phyloP scores from a whole-genome alignment of 2,329 filamentous ascomycete species.

The Aspergillus sp. region DNA sequence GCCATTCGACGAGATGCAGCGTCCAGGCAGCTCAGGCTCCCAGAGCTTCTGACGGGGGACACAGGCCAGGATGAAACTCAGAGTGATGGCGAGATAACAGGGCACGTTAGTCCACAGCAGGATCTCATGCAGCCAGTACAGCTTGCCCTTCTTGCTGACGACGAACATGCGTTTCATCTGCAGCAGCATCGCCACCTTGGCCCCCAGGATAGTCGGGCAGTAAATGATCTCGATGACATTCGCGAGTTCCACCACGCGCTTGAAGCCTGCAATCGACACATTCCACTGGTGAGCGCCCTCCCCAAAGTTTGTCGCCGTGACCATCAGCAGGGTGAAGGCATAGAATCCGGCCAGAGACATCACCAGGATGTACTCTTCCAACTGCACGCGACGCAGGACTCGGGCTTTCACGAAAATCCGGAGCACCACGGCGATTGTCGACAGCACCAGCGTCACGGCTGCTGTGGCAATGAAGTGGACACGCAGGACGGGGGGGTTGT shows the following conservation, averaged over 20 bases:
- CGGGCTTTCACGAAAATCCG: background rate
- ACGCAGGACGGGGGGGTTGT: too few relatives aligned
- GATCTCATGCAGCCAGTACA: background rate
- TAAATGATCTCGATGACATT: conserved; percentile 6
- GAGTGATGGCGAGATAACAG: too few relatives aligned
- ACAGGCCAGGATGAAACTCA: too few relatives aligned
- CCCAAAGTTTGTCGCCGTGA: background rate
- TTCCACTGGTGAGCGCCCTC: too few relatives aligned
- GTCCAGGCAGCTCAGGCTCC: background rate
- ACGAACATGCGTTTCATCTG: conserved; percentile 5
- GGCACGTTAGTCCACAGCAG: conserved; percentile 1
- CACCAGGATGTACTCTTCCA: conserved; percentile 3
- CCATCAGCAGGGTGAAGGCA: background rate
- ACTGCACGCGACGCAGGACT: background rate
- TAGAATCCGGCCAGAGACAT: background rate
- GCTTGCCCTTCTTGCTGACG: background rate
- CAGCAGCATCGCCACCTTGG: conserved; percentile 2
- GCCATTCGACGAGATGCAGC: conserved; percentile 1
- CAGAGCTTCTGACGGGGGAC: too few relatives aligned
- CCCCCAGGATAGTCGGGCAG: conserved; percentile 4
- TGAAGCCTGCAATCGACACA: too few relatives aligned
- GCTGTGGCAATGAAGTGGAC: too few relatives aligned
- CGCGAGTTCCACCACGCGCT: background rate
- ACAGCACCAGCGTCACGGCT: too few relatives aligned
- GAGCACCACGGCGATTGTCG: background rate